Evolutionary conservation across 441 rosid genomes (phyloP).

Genomic region (Isatis lusitanica): DNA sequence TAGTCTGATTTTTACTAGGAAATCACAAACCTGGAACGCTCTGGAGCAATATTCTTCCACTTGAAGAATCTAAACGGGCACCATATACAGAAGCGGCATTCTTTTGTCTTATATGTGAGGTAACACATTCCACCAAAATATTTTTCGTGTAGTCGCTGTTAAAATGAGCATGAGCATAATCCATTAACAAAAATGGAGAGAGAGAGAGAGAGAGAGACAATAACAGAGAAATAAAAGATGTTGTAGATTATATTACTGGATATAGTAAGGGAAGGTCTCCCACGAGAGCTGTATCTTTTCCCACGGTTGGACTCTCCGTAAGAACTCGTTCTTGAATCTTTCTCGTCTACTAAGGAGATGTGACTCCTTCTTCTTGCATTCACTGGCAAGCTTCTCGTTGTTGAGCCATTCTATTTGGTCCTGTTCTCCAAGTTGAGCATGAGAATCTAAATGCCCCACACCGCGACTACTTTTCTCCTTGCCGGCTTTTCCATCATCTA

Average conservation of each 20-base stretch:
- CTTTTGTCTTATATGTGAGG: constrained; percentile 75
- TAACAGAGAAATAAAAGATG: constrained; percentile 9
- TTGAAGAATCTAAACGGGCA: constrained; percentile 71
- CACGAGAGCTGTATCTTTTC: constrained; percentile 77
- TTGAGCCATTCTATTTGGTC: constrained; percentile 90
- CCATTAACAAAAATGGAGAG: constrained; percentile 7
- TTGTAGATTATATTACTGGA: constrained; percentile 54
- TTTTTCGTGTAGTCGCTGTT: constrained; percentile 70
- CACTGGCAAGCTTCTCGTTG: constrained; percentile 67
- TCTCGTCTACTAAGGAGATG: constrained; percentile 69
- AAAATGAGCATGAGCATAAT: not conserved
- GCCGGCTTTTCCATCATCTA: constrained; percentile 50
- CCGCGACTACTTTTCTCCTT: constrained; percentile 35
- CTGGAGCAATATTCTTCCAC: constrained; percentile 85
- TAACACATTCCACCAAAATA: constrained; percentile 74
- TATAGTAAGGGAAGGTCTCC: constrained; percentile 85
- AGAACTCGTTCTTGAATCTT: constrained; percentile 69
- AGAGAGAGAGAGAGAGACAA: not conserved
- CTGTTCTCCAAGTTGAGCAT: constrained; percentile 72
- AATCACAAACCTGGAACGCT: constrained; percentile 70
- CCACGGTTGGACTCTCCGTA: constrained; percentile 83
- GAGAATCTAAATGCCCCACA: constrained; percentile 47
- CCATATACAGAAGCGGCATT: constrained; percentile 57
- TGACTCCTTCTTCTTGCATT: constrained; percentile 70
- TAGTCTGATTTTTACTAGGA: not conserved